phyloP scores from a whole-genome alignment of 345 rosid species.

The Alliaria petiolata region DNA sequence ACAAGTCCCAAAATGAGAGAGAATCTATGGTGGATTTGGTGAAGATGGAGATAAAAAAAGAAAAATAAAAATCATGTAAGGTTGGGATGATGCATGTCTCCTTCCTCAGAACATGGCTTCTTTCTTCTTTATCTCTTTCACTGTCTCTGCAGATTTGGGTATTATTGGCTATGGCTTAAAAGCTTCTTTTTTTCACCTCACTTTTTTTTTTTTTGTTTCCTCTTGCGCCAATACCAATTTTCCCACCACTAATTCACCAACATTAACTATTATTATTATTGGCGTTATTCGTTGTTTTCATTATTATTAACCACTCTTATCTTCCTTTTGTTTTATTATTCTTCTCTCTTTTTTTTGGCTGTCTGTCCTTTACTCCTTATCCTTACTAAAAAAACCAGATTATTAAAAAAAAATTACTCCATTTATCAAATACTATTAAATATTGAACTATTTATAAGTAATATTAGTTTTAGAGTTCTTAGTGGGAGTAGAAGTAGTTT shows the following conservation, averaged over 20 bases:
- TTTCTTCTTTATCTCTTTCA: slow-evolving; percentile 2
- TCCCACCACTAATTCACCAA: slow-evolving; percentile 10
- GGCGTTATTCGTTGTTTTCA: not conserved
- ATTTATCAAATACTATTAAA: not conserved
- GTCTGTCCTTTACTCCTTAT: not conserved
- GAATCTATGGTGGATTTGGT: not conserved
- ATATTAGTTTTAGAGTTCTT: not conserved
- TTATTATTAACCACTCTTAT: not conserved
- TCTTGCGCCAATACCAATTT: not conserved
- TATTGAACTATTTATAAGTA: not conserved
- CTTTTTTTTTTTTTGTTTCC: no score
- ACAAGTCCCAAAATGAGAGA: not conserved
- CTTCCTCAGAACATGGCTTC: slow-evolving; percentile 26
- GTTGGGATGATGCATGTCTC: slow-evolving; percentile 29
- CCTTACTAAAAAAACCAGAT: not conserved
- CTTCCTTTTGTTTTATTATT: slow-evolving; percentile 2
- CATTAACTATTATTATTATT: not conserved
- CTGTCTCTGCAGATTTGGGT: not conserved
- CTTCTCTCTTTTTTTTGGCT: not conserved
- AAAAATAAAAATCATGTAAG: not conserved
- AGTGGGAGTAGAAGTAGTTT: not conserved
- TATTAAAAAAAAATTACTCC: not conserved
- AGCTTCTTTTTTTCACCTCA: no score
- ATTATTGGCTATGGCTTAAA: not conserved
- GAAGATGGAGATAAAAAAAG: not conserved